Base-by-base conservation (phyloP, 495 filamentous ascomycete species). In the Pyronema omphalodes region DNA sequence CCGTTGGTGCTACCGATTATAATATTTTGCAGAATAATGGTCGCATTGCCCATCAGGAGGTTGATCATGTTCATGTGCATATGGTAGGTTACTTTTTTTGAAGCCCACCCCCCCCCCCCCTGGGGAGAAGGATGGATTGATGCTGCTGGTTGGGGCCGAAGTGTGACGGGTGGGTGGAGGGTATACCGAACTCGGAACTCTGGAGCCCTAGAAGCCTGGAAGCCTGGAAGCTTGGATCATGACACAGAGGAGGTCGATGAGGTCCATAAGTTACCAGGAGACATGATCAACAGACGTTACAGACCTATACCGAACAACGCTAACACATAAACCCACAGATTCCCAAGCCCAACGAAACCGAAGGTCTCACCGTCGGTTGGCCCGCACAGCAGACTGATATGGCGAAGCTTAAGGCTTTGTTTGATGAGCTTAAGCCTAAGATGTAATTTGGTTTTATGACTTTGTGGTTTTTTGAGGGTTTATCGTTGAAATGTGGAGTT, bases 11-110 rank as follows among this genome's bases (percentile, higher is more conserved):
- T 14, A 68, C 69, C 33, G 74, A 96, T 63, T 99, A 82, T 73
- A 99, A 99, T 65, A 74, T 99, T 51, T 70, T 99, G 56, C 91
- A 99, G 73, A 99, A 99, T 71, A 99, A 99, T 64, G 91, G 91
- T 23, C 70, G 76, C 17, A 74, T 84, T 64, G 91, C 91, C n/a
- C 93, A 99, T 70, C 91, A 99, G 70, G 73, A 81, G 52, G 93
- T 99, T 55, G 83, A 83, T 58, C 91, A 99, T 71, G 91, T 93
- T 70, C 88, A 94, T 70, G 89, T 93, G 70, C 91, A 98, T 67
- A 82, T 95, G 80, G 84, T 88, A 74, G 56, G 74, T 65, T 29
- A 5, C 1, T 2, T 44, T 9, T 9, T 3, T n/a, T 34, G n/a
- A n/a, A n/a, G n/a, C n/a, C n/a, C n/a, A n/a, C 37, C 7, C 33